phyloP scores from a whole-genome alignment of 2,329 filamentous ascomycete genomes.

The Monosporascus sp. region DNA sequence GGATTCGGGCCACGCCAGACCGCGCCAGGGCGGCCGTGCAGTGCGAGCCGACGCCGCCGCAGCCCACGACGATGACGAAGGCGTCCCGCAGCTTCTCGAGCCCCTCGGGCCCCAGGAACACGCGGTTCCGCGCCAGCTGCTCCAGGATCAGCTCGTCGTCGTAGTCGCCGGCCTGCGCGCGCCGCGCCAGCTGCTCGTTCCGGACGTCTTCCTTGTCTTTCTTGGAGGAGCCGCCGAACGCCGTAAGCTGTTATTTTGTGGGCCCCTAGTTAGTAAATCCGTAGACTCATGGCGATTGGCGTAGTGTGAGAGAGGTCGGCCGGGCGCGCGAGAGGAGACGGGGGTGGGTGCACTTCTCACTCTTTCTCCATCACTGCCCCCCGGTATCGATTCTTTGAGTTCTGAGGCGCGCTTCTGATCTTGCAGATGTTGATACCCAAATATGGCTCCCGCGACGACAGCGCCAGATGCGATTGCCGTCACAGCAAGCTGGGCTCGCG shows the following conservation, averaged over 20 bases:
- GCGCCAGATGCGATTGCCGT: slow-evolving; percentile 64
- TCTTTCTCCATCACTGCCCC: slow-evolving; percentile 29
- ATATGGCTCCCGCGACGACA: slow-evolving; percentile 52
- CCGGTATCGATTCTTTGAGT: slow-evolving; percentile 57
- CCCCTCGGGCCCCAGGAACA: slow-evolving; percentile 81
- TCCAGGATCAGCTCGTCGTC: slow-evolving; percentile 83
- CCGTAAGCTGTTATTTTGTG: slow-evolving; percentile 45
- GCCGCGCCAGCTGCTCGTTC: slow-evolving; percentile 51
- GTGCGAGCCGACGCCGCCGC: slow-evolving; percentile 92
- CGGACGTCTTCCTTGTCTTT: slow-evolving; percentile 56
- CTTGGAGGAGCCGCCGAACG: slow-evolving; percentile 49
- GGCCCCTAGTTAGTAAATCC: slow-evolving; percentile 14
- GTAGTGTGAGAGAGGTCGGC: background rate
- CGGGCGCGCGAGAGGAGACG: background rate
- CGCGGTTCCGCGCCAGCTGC: slow-evolving; percentile 86
- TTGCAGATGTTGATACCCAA: slow-evolving; percentile 57
- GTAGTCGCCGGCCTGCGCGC: slow-evolving; percentile 58
- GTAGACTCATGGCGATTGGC: background rate
- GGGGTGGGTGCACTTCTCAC: slow-evolving; percentile 19
- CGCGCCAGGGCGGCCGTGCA: slow-evolving; percentile 79
- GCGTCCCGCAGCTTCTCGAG: slow-evolving; percentile 72
- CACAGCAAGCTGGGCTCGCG: slow-evolving; percentile 58
- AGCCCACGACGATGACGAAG: slow-evolving; percentile 86
- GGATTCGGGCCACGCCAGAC: slow-evolving; percentile 81
- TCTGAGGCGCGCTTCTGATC: slow-evolving; percentile 47